Percentiles rank a stretch among this genome's conserved stretches.
These are phyloP conservation scores for Yamadazyma scolyti DNA, from an alignment of 805 yeast genomes.

Conservation along the genomic window DNA sequence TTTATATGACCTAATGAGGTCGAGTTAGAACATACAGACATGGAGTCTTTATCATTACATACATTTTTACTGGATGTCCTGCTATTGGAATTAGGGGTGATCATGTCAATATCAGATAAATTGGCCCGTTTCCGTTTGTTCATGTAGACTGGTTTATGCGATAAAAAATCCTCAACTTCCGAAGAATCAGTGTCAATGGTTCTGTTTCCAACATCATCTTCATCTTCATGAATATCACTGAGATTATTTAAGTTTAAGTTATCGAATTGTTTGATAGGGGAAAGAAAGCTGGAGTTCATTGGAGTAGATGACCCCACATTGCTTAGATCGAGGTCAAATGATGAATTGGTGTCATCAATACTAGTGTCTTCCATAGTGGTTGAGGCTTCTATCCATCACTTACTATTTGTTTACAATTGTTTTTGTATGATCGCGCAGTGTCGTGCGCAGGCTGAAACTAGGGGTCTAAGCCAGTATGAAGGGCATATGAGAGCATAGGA, in stretches of 20 bases:
- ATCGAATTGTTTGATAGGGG: constrained; percentile 35
- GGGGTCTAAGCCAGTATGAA: too few species aligned
- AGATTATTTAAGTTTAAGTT: constrained; percentile 26
- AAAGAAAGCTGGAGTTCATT: constrained; percentile 18
- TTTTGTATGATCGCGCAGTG: too few species aligned
- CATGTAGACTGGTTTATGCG: constrained; percentile 16
- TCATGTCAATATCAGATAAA: constrained; percentile 13
- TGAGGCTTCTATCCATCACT: too few species aligned
- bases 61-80: not conserved
- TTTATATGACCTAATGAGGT: constrained; percentile 9
- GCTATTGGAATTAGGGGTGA: constrained; percentile 10
- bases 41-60: constrained; percentile 1
- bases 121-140: constrained; percentile 22
- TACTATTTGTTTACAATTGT: constrained; percentile 8
- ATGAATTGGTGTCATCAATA: constrained; percentile 3
- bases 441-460: too few species aligned
- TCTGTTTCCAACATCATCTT: constrained; percentile 4
- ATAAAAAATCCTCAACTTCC: constrained; percentile 8
- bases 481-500: too few species aligned
- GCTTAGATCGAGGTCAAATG: constrained; percentile 8
- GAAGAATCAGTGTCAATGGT: constrained; percentile 4
- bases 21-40: constrained; percentile 12
- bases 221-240: constrained; percentile 12
- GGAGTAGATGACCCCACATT: constrained; percentile 11
- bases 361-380: constrained; percentile 2